Evolutionary conservation across 1,284 basidiomycete species (phyloP).

Genomic region (Tilletia setariae): DNA sequence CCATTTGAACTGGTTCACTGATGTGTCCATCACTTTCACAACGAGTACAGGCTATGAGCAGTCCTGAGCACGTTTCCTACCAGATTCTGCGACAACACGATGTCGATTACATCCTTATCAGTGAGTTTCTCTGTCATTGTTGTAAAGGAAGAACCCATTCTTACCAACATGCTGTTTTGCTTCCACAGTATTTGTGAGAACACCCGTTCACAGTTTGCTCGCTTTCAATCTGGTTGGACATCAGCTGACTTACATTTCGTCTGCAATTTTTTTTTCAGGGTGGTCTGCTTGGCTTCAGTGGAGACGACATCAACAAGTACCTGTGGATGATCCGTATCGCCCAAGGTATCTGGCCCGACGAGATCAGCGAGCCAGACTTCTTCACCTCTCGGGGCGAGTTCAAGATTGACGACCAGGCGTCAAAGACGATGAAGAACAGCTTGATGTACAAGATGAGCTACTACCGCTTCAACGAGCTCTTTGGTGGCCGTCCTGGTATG

Average conservation of each 20-base stretch:
- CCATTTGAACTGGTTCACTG: too few relatives aligned
- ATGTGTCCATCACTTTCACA: too few relatives aligned
- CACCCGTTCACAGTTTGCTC: too few relatives aligned
- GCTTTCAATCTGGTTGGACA: too few relatives aligned
- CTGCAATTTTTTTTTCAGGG: constrained; percentile 49
- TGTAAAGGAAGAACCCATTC: not conserved
- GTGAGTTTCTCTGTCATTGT: not conserved
- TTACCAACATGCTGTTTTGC: not conserved
- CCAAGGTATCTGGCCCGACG: constrained; percentile 92
- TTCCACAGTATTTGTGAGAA: constrained; percentile 58
- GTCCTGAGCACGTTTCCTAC: constrained; percentile 88
- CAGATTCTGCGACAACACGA: constrained; percentile 96
- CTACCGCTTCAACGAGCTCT: constrained; percentile 52
- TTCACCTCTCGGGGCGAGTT: constrained; percentile 94
- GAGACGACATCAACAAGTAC: constrained; percentile 99
- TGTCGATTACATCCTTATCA: constrained; percentile 94
- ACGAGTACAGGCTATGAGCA: constrained; percentile 81
- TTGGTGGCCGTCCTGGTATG: constrained; percentile 55
- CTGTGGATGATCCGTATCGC: constrained; percentile 81
- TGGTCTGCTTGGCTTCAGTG: constrained; percentile 91
- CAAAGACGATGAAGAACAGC: constrained; percentile 86
- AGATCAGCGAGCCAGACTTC: constrained; percentile 89
- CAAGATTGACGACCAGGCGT: constrained; percentile 81
- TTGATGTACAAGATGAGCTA: constrained; percentile 66
- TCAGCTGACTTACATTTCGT: not conserved